These are phyloP conservation scores for Metarhizium humberi DNA, from an alignment of 2,329 filamentous ascomycete genomes.

Conservation along the genomic window DNA sequence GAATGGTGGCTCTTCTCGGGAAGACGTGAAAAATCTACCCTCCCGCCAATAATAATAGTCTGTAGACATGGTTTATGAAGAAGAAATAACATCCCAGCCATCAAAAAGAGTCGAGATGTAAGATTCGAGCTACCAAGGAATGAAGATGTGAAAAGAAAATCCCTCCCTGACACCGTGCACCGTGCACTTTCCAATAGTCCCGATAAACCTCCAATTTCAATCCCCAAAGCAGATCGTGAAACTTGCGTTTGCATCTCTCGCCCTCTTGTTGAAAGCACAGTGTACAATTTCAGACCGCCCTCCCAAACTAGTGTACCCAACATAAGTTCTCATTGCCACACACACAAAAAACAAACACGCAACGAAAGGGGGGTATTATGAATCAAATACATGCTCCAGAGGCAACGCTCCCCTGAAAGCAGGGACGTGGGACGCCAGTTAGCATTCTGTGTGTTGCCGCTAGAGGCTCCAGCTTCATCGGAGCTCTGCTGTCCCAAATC, in stretches of 20 bases:
- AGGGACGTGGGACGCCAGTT: neutral
- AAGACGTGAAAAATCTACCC: slow-evolving; percentile 23
- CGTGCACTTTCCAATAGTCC: neutral
- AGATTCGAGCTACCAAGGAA: neutral
- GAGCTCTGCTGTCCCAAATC: slow-evolving; percentile 18
- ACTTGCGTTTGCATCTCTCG: neutral
- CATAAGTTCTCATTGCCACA: neutral
- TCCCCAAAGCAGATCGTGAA: neutral
- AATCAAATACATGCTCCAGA: neutral
- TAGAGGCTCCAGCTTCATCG: slow-evolving; percentile 19
- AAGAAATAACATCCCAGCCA: neutral
- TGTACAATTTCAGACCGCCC: neutral
- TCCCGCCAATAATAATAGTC: neutral
- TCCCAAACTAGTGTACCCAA: neutral
- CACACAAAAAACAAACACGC: neutral
- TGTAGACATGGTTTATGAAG: neutral
- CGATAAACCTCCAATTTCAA: neutral
- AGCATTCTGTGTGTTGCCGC: slow-evolving; percentile 1
- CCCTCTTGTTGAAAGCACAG: neutral
- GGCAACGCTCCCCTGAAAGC: neutral
- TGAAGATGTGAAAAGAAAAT: neutral
- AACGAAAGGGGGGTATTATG: neutral
- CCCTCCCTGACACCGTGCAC: neutral
- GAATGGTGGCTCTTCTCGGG: slow-evolving; percentile 21
- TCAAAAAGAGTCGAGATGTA: neutral